Evolutionary conservation across 805 yeast genomes (phyloP).

Genomic region (Hanseniaspora jakobsenii): DNA sequence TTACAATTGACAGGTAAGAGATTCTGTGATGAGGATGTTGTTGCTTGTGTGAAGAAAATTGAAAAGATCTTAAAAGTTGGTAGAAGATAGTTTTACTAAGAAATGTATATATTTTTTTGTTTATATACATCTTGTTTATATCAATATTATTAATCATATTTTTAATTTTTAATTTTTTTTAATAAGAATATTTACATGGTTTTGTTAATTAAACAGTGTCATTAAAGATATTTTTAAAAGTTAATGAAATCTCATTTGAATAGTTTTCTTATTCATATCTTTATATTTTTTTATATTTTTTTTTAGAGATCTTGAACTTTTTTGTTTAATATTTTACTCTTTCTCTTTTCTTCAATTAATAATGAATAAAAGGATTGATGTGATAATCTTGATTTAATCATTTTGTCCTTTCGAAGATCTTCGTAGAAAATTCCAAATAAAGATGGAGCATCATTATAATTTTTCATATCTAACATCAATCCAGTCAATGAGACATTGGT

Average conservation of each 20-base stretch:
- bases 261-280: too few relatives aligned
- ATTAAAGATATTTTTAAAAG: too few relatives aligned
- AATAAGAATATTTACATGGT: too few relatives aligned
- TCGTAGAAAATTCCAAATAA: slow-evolving; percentile 27
- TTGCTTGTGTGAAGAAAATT: slow-evolving; percentile 36
- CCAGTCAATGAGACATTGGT: slow-evolving; percentile 25
- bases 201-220: too few relatives aligned
- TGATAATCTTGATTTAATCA: slow-evolving; percentile 6
- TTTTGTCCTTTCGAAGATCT: slow-evolving; percentile 21
- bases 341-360: slow-evolving; percentile 7
- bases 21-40: slow-evolving; percentile 38
- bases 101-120: too few relatives aligned
- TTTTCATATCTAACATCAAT: slow-evolving; percentile 20
- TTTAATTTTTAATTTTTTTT: too few relatives aligned
- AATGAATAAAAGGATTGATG: slow-evolving; percentile 6
- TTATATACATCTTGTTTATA: too few relatives aligned
- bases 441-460: slow-evolving; percentile 24
- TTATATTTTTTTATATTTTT: too few relatives aligned
- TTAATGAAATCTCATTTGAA: too few relatives aligned
- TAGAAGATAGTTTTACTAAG: slow-evolving; percentile 17
- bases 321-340: neutral
- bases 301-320: too few relatives aligned
- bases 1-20: slow-evolving; percentile 41
- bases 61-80: slow-evolving; percentile 26
- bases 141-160: too few relatives aligned